Evolutionary conservation across 495 filamentous ascomycete genomes (phyloP).

Genomic region (Aspergillus hancockii): DNA sequence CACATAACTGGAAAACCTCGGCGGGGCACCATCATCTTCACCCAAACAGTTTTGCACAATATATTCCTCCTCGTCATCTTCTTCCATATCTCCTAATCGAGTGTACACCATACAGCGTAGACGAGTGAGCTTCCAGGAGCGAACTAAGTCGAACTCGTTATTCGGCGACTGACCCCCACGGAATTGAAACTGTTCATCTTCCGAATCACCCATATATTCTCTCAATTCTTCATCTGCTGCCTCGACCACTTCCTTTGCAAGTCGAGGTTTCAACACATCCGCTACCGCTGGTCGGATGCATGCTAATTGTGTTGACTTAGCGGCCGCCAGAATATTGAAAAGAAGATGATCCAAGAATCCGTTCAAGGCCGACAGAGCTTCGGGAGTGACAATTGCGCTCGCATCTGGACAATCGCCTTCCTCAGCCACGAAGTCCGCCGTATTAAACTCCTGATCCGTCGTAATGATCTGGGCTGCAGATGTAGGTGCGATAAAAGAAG

Average conservation of each 20-base stretch:
- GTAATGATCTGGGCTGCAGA: slow-evolving; percentile 92
- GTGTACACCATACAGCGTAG: slow-evolving; percentile 98
- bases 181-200: slow-evolving; percentile 67
- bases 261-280: slow-evolving; percentile 83
- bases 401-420: slow-evolving; percentile 57
- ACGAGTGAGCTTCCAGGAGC: slow-evolving; percentile 88
- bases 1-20: slow-evolving; percentile 55
- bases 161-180: slow-evolving; percentile 52
- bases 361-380: slow-evolving; percentile 80
- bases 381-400: slow-evolving; percentile 69
- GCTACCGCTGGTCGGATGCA: slow-evolving; percentile 79
- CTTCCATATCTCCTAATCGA: slow-evolving; percentile 93
- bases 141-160: slow-evolving; percentile 78
- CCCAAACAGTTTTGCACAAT: slow-evolving; percentile 71
- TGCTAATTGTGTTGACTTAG: slow-evolving; percentile 79
- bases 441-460: slow-evolving; percentile 76
- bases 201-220: slow-evolving; percentile 78
- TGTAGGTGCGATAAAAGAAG: slow-evolving; percentile 85
- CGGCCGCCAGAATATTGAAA: slow-evolving; percentile 77
- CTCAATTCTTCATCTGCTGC: slow-evolving; percentile 89
- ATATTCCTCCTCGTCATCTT: slow-evolving; percentile 90
- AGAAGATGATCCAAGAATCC: slow-evolving; percentile 92
- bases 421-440: slow-evolving; percentile 64
- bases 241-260: slow-evolving; percentile 83
- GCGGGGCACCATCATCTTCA: slow-evolving; percentile 46